Base-by-base conservation (phyloP, 208 protist genomes). In the Naegleria gruberi region DNA sequence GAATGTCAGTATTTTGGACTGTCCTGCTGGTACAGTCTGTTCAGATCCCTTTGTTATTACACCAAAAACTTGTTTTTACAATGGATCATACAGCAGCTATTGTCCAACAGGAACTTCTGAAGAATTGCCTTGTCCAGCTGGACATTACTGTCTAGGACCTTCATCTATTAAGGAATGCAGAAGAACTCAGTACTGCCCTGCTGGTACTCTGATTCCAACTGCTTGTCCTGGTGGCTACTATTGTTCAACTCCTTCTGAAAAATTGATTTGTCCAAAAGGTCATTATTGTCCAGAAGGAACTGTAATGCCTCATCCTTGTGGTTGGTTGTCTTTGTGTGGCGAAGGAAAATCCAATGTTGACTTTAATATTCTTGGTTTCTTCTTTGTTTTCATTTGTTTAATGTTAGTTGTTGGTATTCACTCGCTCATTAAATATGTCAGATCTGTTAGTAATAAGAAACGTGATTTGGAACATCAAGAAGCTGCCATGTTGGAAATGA, bases 141-240 rank as follows among this genome's bases (percentile, higher is more conserved):
- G 85, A 43, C 37, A 47, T 34, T 74, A 47, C 34, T 89, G 85
- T 74, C 15, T 74, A 15, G 41, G 37, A 23, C 30, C 41, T 6
- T 42, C 47, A 10, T 40, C 17, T 37, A 41, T 74, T 4, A 41
- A 74, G 30, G 37, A 10, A 41, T 89, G 85, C 37, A 74, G 44
- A 34, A 17, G 15, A 17, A 74, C 51, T 65, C 51, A 65, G 12
- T 89, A 89, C 37, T 89, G 85, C 37, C 47, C 85, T 40, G 85
- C 17, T 40, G 85, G 85, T 19, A 44, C 85, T 7, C 34, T 74
- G 19, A 41, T 41, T 42, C 85, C 30, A 34, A 10, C 17, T 40
- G 17, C 4, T 17, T 91, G 89, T 74, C 84, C 84, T 5, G 81
- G 17, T 37, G 89, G 89, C 41, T 91, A 91, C 40, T 73, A 45